Evolutionary conservation across 139 green algal genomes (phyloP).

Genomic region (Micromonas pusilla): DNA sequence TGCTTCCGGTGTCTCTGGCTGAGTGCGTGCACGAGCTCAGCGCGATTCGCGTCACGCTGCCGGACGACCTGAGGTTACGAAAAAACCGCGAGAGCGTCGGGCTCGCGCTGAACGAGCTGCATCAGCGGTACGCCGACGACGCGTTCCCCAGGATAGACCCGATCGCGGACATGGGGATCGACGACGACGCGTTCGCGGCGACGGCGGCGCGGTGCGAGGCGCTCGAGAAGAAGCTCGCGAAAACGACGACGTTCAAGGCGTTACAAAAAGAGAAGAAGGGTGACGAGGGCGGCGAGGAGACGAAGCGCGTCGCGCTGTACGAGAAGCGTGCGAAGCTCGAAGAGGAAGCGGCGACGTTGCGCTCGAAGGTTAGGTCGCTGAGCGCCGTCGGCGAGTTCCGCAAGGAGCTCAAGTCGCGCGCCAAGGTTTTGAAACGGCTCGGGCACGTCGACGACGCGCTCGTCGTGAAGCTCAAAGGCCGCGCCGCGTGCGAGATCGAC

Average conservation of each 20-base stretch:
- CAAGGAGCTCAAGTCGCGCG: constrained; percentile 40
- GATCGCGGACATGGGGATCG: constrained; percentile 4
- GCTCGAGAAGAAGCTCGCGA: background rate
- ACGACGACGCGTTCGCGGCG: background rate
- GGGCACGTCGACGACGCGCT: constrained; percentile 65
- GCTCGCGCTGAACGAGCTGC: background rate
- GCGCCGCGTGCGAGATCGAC: constrained; percentile 57
- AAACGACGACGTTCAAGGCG: too few species aligned
- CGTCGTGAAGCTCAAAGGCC: constrained; percentile 67
- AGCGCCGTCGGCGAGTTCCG: too few species aligned
- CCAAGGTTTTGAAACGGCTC: constrained; percentile 71
- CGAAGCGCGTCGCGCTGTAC: constrained; percentile 1
- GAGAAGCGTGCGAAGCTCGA: too few species aligned
- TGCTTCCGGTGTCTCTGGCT: too few species aligned
- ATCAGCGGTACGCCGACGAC: background rate
- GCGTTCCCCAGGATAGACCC: constrained; percentile 2
- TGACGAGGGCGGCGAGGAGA: background rate
- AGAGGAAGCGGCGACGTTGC: too few species aligned
- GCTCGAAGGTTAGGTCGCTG: too few species aligned
- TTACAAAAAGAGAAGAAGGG: too few species aligned
- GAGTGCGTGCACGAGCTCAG: background rate
- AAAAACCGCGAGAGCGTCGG: constrained; percentile 10
- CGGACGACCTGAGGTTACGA: background rate
- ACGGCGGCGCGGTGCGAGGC: background rate
- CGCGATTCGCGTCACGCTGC: constrained; percentile 3